Base-by-base conservation (phyloP, 441 rosid genomes). In the Cnidoscolus chayamansa region DNA sequence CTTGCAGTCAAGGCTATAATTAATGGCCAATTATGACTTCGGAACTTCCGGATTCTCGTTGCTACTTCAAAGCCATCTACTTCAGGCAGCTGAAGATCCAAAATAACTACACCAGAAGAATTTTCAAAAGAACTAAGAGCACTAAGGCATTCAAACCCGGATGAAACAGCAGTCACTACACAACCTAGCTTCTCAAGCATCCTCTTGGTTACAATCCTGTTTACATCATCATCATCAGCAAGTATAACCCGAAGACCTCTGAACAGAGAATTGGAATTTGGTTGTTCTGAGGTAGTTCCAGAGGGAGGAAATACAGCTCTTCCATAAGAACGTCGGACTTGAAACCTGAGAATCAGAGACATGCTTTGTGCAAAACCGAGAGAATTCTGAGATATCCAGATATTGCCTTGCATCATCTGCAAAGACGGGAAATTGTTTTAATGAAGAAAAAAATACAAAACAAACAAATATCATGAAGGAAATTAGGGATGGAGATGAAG, bases 1-100 rank as follows among this genome's bases (percentile, higher is more conserved):
- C 88, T 88, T 31, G 95, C 84, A 0, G 97, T 88, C 74, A 88
- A 72, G 10, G 91, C 95, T 59, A 95, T 78, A 10, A 95, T 89
- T 83, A 93, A 68, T 1, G 94, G 99, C 95, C 92, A 83, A 53
- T 78, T 86, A 51, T 80, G 87, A 77, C 90, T 85, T 40, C 83
- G 69, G 72, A 79, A 84, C 73, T 87, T 93, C 71, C 91, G 79
- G 3, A 95, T 90, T 80, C 91, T 84, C 68, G 56, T 63, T 10
- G 97, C 98, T 30, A 95, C 97, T 78, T 95, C 96, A 57, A 81
- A 91, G 9, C 97, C 95, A 74, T 95, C 94, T 87, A 89, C 80
- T 78, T 91, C 95, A 0, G 89, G 85, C 93, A 90, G 80, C 30
- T 90, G 95, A 63, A 93, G 97, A 82, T 93, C 97, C 85, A 95